Percentiles rank a stretch among this genome's conserved stretches.
phyloP scores from a whole-genome alignment of 257 asterid genomes.

The Gynochthodes officinalis region DNA sequence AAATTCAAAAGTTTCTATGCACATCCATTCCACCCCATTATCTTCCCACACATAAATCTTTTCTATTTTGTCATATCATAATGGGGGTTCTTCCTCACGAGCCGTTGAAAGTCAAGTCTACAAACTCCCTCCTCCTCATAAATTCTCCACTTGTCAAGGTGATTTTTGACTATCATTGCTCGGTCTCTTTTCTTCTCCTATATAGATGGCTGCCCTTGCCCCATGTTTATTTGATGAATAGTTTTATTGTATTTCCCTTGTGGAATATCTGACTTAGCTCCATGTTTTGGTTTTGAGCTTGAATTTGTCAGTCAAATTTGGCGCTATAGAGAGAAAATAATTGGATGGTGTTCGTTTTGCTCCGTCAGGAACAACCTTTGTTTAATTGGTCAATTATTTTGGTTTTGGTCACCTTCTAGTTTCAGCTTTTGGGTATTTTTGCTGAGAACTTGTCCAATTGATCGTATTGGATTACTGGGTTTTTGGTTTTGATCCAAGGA shows the following conservation, averaged over 20 bases:
- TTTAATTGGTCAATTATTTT: background rate
- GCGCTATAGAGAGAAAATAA: background rate
- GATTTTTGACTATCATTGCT: conserved; percentile 1
- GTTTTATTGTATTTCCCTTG: conserved; percentile 11
- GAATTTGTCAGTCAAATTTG: background rate
- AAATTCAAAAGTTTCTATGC: conserved; percentile 20
- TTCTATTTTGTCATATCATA: background rate
- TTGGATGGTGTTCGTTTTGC: conserved; percentile 9
- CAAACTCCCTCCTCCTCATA: conserved; percentile 13
- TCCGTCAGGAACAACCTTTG: conserved; percentile 6
- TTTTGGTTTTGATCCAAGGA: conserved; percentile 5
- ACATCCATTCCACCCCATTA: background rate
- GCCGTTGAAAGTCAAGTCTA: conserved; percentile 51
- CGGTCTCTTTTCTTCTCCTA: conserved; percentile 1
- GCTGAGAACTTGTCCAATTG: background rate
- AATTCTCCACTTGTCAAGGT: conserved; percentile 4
- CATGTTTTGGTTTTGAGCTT: conserved; percentile 15
- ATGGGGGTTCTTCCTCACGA: conserved; percentile 16
- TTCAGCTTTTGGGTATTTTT: conserved; percentile 1
- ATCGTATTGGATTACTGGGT: background rate
- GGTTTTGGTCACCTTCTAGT: background rate
- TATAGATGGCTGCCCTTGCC: background rate
- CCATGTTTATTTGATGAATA: background rate
- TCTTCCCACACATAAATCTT: background rate
- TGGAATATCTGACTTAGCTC: background rate